Percentiles rank a stretch among this genome's conserved stretches.
Evolutionary conservation across 176 grass and related monocot genomes (phyloP).

Genomic region (Thalia dealbata): DNA sequence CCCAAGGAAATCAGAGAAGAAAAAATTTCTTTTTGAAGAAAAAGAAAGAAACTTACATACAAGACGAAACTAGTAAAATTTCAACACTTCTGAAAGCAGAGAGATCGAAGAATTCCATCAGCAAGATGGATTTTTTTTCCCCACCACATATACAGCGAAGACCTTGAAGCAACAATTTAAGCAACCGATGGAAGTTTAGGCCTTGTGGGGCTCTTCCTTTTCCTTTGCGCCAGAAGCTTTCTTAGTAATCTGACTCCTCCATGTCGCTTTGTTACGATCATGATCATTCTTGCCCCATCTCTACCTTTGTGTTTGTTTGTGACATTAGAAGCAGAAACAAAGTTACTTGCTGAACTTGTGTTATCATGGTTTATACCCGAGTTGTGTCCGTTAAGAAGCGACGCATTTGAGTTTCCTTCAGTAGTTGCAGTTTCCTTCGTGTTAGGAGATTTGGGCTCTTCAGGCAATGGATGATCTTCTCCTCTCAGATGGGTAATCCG

Average conservation of each 20-base stretch:
- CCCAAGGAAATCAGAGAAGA: background rate
- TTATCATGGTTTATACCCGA: background rate
- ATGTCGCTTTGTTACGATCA: conserved; percentile 33
- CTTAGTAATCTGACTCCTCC: conserved; percentile 45
- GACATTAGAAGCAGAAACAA: background rate
- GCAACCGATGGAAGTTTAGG: conserved; percentile 18
- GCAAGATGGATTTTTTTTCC: too few relatives aligned
- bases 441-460: conserved; percentile 26
- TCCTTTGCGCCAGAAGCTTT: conserved; percentile 53
- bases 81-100: background rate
- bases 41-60: too few relatives aligned
- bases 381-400: conserved; percentile 1
- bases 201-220: conserved; percentile 40
- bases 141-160: background rate
- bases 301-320: conserved; percentile 27
- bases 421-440: conserved; percentile 44
- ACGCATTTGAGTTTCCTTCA: conserved; percentile 13
- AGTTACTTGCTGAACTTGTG: background rate
- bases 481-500: conserved; percentile 38
- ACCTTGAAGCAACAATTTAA: background rate
- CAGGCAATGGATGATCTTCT: conserved; percentile 26
- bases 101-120: background rate
- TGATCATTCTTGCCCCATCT: conserved; percentile 21
- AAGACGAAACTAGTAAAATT: background rate
- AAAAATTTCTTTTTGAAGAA: background rate